Evolutionary conservation across 371 early-diverging fungal species (phyloP).

Genomic region (Mucor velutinosus): DNA sequence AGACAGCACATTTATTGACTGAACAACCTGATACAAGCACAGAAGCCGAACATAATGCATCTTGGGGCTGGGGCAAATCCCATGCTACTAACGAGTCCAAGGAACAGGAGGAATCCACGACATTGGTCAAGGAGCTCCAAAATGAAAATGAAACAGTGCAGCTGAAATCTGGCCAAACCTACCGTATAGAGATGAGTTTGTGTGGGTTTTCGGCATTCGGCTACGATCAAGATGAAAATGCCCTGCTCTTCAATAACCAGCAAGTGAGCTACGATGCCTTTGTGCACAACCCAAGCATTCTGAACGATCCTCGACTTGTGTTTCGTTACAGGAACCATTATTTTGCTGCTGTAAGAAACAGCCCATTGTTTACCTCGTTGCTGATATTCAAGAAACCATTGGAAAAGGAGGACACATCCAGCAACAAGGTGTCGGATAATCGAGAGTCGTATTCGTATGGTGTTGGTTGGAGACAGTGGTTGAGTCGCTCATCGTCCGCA

Average conservation of each 20-base stretch:
- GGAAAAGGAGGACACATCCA: slow-evolving; percentile 3
- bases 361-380: slow-evolving; percentile 57
- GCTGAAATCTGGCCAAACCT: slow-evolving; percentile 32
- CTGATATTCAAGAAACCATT: slow-evolving; percentile 47
- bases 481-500: slow-evolving; percentile 47
- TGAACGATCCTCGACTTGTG: slow-evolving; percentile 68
- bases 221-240: slow-evolving; percentile 50
- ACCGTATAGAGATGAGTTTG: slow-evolving; percentile 56
- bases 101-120: background rate
- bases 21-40: background rate
- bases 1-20: background rate
- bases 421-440: slow-evolving; percentile 26
- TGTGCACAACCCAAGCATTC: slow-evolving; percentile 62
- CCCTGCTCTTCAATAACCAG: slow-evolving; percentile 59
- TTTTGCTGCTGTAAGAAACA: slow-evolving; percentile 42
- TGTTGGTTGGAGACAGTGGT: slow-evolving; percentile 55
- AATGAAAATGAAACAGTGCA: slow-evolving; percentile 13
- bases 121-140: background rate
- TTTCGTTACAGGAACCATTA: slow-evolving; percentile 65
- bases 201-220: slow-evolving; percentile 53
- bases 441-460: slow-evolving; percentile 44
- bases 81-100: background rate
- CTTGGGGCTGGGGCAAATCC: slow-evolving; percentile 9
- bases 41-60: background rate
- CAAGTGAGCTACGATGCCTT: slow-evolving; percentile 65